Percentiles rank a stretch among this genome's conserved stretches.
These are phyloP conservation scores for Blastobotrys petasosporus DNA, from an alignment of 1,139 yeast species.

Conservation along the genomic window DNA sequence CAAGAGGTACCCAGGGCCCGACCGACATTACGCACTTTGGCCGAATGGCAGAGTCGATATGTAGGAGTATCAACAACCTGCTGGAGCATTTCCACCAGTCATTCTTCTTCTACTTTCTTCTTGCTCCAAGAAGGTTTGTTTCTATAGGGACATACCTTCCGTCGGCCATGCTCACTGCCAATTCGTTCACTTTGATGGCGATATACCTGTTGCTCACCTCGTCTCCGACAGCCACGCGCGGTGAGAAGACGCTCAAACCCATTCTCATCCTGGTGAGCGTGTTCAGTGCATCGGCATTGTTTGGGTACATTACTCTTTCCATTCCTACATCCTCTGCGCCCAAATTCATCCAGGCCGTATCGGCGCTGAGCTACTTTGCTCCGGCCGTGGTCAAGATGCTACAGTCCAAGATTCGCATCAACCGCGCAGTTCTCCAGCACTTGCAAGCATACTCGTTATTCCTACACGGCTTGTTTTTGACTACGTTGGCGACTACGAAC, in stretches of 20 bases:
- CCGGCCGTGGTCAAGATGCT: slow-evolving; percentile 13
- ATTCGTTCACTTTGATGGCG: slow-evolving; percentile 66
- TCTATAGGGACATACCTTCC: slow-evolving; percentile 94
- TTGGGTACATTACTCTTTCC: slow-evolving; percentile 19
- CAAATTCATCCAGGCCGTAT: slow-evolving; percentile 13
- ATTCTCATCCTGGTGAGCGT: slow-evolving; percentile 22
- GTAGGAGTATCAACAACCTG: slow-evolving; percentile 85
- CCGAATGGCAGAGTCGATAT: slow-evolving; percentile 76
- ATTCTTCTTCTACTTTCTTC: slow-evolving; percentile 81
- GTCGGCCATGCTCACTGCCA: slow-evolving; percentile 68
- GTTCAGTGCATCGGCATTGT: slow-evolving; percentile 18
- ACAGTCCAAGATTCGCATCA: slow-evolving; percentile 8
- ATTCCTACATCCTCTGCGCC: slow-evolving; percentile 15
- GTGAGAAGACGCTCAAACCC: slow-evolving; percentile 19
- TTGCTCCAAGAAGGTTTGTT: slow-evolving; percentile 75
- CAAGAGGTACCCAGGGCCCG: slow-evolving; percentile 51
- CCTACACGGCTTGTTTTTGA: slow-evolving; percentile 60
- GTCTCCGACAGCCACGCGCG: slow-evolving; percentile 4
- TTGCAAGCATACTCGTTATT: slow-evolving; percentile 45
- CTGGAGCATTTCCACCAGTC: slow-evolving; percentile 96
- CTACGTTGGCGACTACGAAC: slow-evolving; percentile 74
- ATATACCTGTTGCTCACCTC: slow-evolving; percentile 50
- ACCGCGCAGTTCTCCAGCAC: slow-evolving; percentile 12
- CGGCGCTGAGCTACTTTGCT: slow-evolving; percentile 11
- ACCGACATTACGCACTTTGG: slow-evolving; percentile 89